Percentiles rank a stretch among this genome's conserved stretches.
Conservation (phyloP, 2,329 filamentous ascomycete species). For the Aureobasidium sp. region DNA sequence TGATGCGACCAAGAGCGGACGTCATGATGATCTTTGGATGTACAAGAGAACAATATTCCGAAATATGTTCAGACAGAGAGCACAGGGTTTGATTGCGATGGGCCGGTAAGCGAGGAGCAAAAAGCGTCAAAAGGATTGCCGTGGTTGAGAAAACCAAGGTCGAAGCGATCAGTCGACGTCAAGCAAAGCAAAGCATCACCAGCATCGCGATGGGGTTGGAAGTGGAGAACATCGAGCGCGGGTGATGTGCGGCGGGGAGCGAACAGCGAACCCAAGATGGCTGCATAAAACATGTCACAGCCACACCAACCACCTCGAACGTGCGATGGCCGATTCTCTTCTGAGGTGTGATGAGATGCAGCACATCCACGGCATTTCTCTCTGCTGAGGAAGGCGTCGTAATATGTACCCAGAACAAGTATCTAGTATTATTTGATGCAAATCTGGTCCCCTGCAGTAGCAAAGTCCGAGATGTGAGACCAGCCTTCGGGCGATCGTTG, state of each 20-base stretch:
- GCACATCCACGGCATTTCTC: slow-evolving; percentile 5
- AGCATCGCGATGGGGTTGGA: not conserved
- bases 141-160: slow-evolving; percentile 3
- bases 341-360: slow-evolving; percentile 7
- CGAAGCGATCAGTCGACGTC: slow-evolving; percentile 4
- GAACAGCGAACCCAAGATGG: not conserved
- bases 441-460: not conserved
- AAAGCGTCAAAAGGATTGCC: not conserved
- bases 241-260: slow-evolving; percentile 1
- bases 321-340: not conserved
- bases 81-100: slow-evolving; percentile 5
- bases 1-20: slow-evolving; percentile 17
- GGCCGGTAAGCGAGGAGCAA: not conserved
- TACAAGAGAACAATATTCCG: not conserved
- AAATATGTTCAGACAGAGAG: not conserved
- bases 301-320: slow-evolving; percentile 14
- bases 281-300: slow-evolving; percentile 9
- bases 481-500: not conserved
- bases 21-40: slow-evolving; percentile 3
- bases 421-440: not conserved
- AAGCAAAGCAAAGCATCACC: slow-evolving; percentile 6
- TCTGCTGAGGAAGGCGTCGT: not conserved
- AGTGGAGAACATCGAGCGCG: slow-evolving; percentile 1
- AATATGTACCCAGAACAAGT: not conserved
- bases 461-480: slow-evolving; percentile 8